These are phyloP conservation scores for Lecanosticta acicola DNA, from an alignment of 2,329 filamentous ascomycete genomes.

Conservation along the genomic window DNA sequence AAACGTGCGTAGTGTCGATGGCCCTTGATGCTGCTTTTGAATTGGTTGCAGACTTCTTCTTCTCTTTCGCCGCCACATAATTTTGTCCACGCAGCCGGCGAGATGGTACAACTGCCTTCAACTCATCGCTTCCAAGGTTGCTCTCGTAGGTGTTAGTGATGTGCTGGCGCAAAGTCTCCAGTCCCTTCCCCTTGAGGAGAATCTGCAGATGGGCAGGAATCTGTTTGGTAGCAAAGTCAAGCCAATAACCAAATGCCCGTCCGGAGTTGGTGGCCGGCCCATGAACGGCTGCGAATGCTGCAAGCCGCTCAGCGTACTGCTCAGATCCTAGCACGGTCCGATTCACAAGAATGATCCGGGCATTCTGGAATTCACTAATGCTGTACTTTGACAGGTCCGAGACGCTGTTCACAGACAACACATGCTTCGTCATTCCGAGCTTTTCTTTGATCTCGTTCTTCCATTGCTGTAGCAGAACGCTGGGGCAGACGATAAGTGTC, in stretches of 20 bases:
- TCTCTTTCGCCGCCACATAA: slow-evolving; percentile 14
- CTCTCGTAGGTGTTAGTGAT: slow-evolving; percentile 21
- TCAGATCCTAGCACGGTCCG: slow-evolving; percentile 45
- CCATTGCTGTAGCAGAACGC: slow-evolving; percentile 56
- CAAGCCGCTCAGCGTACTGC: slow-evolving; percentile 47
- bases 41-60: slow-evolving; percentile 7
- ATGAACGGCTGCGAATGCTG: slow-evolving; percentile 31
- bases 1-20: slow-evolving; percentile 13
- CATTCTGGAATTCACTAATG: slow-evolving; percentile 42
- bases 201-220: slow-evolving; percentile 40
- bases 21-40: slow-evolving; percentile 2
- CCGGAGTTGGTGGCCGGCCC: slow-evolving; percentile 10
- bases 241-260: slow-evolving; percentile 52
- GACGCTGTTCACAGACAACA: slow-evolving; percentile 42
- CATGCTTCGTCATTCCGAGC: slow-evolving; percentile 16
- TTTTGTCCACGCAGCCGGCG: slow-evolving; percentile 25
- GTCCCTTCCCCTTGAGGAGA: slow-evolving; percentile 31
- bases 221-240: slow-evolving; percentile 39
- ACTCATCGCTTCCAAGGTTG: slow-evolving; percentile 20
- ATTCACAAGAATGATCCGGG: slow-evolving; percentile 53
- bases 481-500: slow-evolving; percentile 56
- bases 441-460: slow-evolving; percentile 47
- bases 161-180: too few species aligned
- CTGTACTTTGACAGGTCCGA: slow-evolving; percentile 38
- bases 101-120: slow-evolving; percentile 35